Percentiles rank a stretch among this genome's conserved stretches.
phyloP scores from a whole-genome alignment of 805 yeast species.

The Saturnispora ahearnii region DNA sequence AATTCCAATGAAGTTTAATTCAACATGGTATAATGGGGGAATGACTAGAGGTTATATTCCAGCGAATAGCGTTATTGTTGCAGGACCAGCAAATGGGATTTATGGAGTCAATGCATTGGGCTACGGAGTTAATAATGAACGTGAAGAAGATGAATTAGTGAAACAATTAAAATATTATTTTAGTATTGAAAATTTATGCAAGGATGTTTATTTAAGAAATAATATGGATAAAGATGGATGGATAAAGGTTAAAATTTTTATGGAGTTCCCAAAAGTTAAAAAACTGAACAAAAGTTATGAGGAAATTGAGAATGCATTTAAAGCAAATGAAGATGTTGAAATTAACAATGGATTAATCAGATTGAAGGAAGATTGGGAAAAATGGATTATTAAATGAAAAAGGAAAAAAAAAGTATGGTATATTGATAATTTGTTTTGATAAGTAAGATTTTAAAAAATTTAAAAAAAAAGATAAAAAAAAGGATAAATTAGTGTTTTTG shows the following conservation, averaged over 20 bases:
- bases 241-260: conserved; percentile 48
- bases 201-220: conserved; percentile 70
- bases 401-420: neutral
- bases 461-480: neutral
- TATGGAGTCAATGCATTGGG: neutral
- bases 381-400: conserved; percentile 43
- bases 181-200: conserved; percentile 73
- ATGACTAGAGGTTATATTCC: neutral
- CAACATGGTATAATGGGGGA: neutral
- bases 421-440: neutral
- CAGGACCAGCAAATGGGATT: neutral
- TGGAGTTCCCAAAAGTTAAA: conserved; percentile 65
- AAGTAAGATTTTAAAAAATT: neutral
- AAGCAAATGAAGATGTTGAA: conserved; percentile 13
- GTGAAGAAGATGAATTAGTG: conserved; percentile 5
- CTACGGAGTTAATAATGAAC: conserved; percentile 9
- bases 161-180: conserved; percentile 81
- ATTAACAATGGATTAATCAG: conserved; percentile 35
- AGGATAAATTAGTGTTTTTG: neutral
- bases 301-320: conserved; percentile 14
- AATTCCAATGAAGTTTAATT: neutral
- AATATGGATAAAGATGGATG: conserved; percentile 71
- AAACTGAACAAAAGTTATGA: conserved; percentile 12
- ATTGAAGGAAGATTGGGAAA: conserved; percentile 47
- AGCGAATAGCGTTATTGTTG: neutral